Conservation (phyloP, 768 basidiomycete species). For the Tylopilus plumbeoviolaceoides region DNA sequence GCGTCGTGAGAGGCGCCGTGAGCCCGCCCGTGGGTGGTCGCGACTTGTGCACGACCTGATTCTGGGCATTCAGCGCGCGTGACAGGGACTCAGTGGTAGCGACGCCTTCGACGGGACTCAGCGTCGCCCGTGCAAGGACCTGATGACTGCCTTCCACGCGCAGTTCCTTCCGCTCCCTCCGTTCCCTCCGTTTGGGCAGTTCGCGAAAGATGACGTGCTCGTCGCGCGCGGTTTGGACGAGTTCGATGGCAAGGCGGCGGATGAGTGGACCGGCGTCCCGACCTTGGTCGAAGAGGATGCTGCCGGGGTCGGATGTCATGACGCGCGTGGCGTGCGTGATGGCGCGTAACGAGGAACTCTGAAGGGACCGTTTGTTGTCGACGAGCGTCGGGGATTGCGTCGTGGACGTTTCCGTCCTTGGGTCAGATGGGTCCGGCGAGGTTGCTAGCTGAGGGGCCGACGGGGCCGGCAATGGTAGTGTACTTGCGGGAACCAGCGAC, state of each 20-base stretch:
- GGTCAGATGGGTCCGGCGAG: conserved; percentile 19
- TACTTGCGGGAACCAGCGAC: conserved; percentile 17
- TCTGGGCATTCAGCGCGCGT: conserved; percentile 41
- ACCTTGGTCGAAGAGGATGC: conserved; percentile 70
- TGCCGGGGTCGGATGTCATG: conserved; percentile 77
- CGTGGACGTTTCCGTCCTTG: conserved; percentile 25
- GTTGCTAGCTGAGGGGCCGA: conserved; percentile 29
- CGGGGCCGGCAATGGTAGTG: conserved; percentile 15
- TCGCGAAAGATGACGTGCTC: conserved; percentile 46
- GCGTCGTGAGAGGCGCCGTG: conserved; percentile 45
- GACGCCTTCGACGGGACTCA: conserved; percentile 37
- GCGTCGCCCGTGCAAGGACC: conserved; percentile 38
- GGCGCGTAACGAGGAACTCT: conserved; percentile 68
- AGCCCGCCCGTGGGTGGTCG: conserved; percentile 36
- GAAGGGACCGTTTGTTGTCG: conserved; percentile 35
- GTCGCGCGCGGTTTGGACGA: conserved; percentile 66
- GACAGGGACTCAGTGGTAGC: conserved; percentile 47
- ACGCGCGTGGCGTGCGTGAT: conserved; percentile 81
- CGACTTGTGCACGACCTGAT: conserved; percentile 30
- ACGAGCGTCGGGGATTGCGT: conserved; percentile 22
- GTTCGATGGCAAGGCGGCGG: conserved; percentile 57
- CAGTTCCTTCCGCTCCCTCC: conserved; percentile 34
- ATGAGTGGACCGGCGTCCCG: conserved; percentile 59
- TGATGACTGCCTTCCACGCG: conserved; percentile 27
- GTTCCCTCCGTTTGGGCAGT: conserved; percentile 40